These are phyloP conservation scores for Chytriomyces confervae DNA, from an alignment of 192 early-diverging fungal species.

Conservation along the genomic window DNA sequence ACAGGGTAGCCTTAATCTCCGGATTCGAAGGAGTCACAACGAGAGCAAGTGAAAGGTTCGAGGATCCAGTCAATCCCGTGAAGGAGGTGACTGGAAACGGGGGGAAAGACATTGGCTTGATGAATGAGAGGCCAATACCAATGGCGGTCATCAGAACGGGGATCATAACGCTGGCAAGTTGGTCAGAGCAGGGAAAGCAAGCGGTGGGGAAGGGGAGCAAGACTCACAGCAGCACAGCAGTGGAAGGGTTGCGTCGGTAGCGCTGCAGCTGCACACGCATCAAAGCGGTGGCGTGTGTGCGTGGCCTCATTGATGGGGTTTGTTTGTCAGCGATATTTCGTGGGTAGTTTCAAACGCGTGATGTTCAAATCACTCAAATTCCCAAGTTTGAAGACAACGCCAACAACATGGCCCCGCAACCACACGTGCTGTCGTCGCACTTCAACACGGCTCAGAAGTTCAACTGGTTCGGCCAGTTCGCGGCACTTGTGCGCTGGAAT, in stretches of 20 bases:
- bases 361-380: conserved; percentile 1
- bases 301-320: not conserved
- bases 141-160: conserved; percentile 4
- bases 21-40: not conserved
- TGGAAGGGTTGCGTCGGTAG: not conserved
- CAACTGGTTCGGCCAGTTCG: not conserved
- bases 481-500: not conserved
- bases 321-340: not conserved
- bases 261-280: not conserved
- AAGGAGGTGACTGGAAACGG: not conserved
- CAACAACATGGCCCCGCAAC: not conserved
- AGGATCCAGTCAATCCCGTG: not conserved
- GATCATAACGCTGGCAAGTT: not conserved
- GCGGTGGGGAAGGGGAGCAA: not conserved
- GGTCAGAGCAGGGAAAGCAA: not conserved
- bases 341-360: not conserved
- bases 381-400: not conserved
- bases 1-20: not conserved
- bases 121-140: not conserved
- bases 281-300: not conserved
- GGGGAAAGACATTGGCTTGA: not conserved
- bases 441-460: not conserved
- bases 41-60: not conserved
- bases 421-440: not conserved
- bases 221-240: not conserved